phyloP scores from a whole-genome alignment of 805 yeast genomes.

The Diddensiella transvaalensis region DNA sequence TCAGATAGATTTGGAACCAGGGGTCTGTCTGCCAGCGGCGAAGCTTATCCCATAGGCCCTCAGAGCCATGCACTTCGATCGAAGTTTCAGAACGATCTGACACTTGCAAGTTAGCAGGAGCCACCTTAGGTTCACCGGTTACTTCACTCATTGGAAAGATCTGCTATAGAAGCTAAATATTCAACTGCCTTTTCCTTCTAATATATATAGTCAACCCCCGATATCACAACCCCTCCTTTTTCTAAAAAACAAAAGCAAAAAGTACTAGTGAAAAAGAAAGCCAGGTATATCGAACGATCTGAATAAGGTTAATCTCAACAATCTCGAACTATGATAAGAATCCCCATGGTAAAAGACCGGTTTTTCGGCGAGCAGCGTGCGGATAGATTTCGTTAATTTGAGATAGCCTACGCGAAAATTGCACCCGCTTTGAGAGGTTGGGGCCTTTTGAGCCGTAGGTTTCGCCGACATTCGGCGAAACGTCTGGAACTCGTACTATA shows the following conservation, averaged over 20 bases:
- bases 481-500: no score
- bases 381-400: no score
- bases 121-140: no score
- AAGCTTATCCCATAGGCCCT: conserved; percentile 1
- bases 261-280: not conserved
- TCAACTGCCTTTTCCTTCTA: no score
- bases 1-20: conserved; percentile 28
- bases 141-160: no score
- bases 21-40: conserved; percentile 12
- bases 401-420: no score
- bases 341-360: not conserved
- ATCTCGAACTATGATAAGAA: not conserved
- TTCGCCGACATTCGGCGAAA: not conserved
- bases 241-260: not conserved
- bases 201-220: not conserved
- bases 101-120: no score
- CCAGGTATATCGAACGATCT: not conserved
- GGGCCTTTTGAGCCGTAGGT: no score
- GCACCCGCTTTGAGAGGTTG: no score
- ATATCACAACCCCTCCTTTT: not conserved
- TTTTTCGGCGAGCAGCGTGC: not conserved
- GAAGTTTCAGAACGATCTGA: not conserved
- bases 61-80: not conserved
- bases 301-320: not conserved
- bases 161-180: no score